These are phyloP conservation scores for Phytomonas francai DNA, from an alignment of 208 protist genomes.

Conservation along the genomic window DNA sequence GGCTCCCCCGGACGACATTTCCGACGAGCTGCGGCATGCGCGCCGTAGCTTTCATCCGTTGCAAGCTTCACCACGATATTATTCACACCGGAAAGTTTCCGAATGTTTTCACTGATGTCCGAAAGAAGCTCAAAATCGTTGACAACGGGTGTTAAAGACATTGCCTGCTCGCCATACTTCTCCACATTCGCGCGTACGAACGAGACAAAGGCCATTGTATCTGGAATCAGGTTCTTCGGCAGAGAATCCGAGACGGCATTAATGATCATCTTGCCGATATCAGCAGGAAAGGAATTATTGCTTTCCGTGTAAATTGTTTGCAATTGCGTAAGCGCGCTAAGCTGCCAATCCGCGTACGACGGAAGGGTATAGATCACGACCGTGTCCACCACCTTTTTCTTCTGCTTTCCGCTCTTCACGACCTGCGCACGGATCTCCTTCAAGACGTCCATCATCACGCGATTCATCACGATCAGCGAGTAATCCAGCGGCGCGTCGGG, in stretches of 20 bases:
- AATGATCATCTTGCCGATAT: conserved; percentile 68
- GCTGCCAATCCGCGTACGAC: conserved; percentile 69
- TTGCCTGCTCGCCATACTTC: conserved; percentile 70
- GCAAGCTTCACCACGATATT: conserved; percentile 33
- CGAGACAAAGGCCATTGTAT: conserved; percentile 87
- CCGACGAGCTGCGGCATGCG: conserved; percentile 55
- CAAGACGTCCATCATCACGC: conserved; percentile 74
- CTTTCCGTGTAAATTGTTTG: conserved; percentile 45
- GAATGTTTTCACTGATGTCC: conserved; percentile 39
- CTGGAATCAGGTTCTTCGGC: conserved; percentile 70
- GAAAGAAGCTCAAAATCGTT: conserved; percentile 59
- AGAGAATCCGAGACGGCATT: conserved; percentile 38
- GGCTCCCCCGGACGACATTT: conserved; percentile 76
- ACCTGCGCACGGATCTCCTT: conserved; percentile 86
- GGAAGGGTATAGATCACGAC: conserved; percentile 69
- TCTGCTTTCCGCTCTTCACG: conserved; percentile 61
- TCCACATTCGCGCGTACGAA: conserved; percentile 77
- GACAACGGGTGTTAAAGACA: conserved; percentile 49
- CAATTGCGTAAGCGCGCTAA: conserved; percentile 62
- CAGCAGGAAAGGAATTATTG: conserved; percentile 44
- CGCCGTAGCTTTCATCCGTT: conserved; percentile 49
- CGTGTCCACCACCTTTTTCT: conserved; percentile 51
- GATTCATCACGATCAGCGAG: conserved; percentile 51
- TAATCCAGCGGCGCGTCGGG: conserved; percentile 68
- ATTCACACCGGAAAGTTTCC: conserved; percentile 55